Evolutionary conservation across 176 grass and related monocot species (phyloP).

Genomic region (Carex parvula): DNA sequence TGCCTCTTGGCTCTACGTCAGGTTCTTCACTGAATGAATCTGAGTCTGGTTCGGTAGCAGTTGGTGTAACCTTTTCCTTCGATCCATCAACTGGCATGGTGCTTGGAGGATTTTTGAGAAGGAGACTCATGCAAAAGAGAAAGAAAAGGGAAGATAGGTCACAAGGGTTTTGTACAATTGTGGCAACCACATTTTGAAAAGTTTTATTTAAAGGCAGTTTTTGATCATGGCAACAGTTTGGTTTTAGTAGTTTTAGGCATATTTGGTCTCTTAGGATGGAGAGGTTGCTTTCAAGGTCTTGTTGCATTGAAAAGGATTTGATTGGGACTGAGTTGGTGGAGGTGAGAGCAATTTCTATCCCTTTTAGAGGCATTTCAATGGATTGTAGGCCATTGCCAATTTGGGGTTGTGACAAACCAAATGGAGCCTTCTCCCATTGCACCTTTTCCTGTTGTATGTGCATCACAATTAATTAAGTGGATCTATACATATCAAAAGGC

Average conservation of each 20-base stretch:
- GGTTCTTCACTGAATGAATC: conserved; percentile 26
- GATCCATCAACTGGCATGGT: neutral
- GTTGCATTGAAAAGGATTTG: neutral
- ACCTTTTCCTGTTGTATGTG: conserved; percentile 37
- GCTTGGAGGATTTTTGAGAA: conserved; percentile 24
- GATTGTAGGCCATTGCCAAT: conserved; percentile 5
- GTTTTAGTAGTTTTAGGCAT: conserved; percentile 40
- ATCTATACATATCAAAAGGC: neutral
- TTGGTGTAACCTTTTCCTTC: conserved; percentile 33
- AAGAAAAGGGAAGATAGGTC: conserved; percentile 50
- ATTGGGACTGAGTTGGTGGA: neutral
- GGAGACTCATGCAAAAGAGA: conserved; percentile 56
- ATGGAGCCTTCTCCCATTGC: conserved; percentile 54
- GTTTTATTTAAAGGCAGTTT: neutral
- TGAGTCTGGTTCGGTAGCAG: conserved; percentile 13
- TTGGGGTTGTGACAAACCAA: conserved; percentile 6
- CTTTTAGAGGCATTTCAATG: conserved; percentile 56
- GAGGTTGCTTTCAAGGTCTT: conserved; percentile 20
- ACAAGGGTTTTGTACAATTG: neutral
- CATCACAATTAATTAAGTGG: neutral
- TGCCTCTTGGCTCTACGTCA: neutral
- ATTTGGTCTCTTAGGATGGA: conserved; percentile 47
- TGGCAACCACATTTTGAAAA: neutral
- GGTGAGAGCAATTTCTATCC: conserved; percentile 58
- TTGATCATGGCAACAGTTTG: conserved; percentile 9